Conservation (phyloP, 1,284 basidiomycete genomes). For the Volvariella surrecta region DNA sequence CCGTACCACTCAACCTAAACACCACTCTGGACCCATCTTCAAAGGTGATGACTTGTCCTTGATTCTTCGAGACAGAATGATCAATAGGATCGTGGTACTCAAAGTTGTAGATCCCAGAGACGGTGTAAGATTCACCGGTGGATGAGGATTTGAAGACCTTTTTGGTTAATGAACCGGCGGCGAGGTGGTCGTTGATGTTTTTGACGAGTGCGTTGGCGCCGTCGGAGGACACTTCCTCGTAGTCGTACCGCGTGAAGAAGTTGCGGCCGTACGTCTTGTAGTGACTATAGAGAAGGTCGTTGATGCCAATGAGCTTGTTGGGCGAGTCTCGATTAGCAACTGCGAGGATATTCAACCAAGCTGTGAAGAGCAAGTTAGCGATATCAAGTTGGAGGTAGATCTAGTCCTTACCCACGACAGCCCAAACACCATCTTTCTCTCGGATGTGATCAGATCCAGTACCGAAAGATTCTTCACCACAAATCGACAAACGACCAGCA, state of each 20-base stretch:
- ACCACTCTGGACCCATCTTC: slow-evolving; percentile 89
- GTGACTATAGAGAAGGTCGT: slow-evolving; percentile 81
- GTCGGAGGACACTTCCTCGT: slow-evolving; percentile 93
- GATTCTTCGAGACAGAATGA: slow-evolving; percentile 87
- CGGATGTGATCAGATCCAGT: slow-evolving; percentile 99
- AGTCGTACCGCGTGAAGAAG: slow-evolving; percentile 99
- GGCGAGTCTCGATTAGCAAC: slow-evolving; percentile 82
- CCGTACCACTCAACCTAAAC: slow-evolving; percentile 94
- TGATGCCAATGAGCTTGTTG: slow-evolving; percentile 74
- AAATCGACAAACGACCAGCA: slow-evolving; percentile 93
- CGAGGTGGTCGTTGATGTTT: slow-evolving; percentile 68
- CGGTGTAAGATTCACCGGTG: slow-evolving; percentile 68
- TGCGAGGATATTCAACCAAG: slow-evolving; percentile 97
- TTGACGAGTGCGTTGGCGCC: slow-evolving; percentile 85
- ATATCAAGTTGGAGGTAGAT: slow-evolving; percentile 6
- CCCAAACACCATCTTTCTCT: slow-evolving; percentile 99
- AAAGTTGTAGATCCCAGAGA: slow-evolving; percentile 81
- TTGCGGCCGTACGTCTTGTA: slow-evolving; percentile 93
- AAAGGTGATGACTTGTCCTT: slow-evolving; percentile 92
- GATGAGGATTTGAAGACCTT: slow-evolving; percentile 62
- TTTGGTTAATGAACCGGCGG: slow-evolving; percentile 57
- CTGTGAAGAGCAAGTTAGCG: slow-evolving; percentile 28
- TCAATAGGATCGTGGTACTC: slow-evolving; percentile 98
- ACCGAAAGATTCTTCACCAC: slow-evolving; percentile 97
- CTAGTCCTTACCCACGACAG: slow-evolving; percentile 66